Conservation (phyloP, 1,139 yeast species). For the Candida sp. region DNA sequence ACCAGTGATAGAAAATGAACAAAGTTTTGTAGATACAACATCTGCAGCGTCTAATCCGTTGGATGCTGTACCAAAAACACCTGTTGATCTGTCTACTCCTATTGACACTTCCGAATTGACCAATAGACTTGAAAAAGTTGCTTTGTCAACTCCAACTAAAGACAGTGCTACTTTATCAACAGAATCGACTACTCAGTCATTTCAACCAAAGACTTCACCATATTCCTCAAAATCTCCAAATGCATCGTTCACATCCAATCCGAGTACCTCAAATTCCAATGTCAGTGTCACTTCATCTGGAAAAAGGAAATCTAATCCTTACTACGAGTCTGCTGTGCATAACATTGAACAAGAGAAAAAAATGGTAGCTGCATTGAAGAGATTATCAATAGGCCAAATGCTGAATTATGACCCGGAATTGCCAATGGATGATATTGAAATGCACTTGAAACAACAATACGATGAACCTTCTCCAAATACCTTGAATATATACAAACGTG, state of each 20-base stretch:
- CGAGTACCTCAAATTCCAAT: not conserved
- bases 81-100: not conserved
- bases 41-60: not conserved
- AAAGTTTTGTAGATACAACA: not conserved
- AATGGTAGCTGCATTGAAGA: conserved; percentile 56
- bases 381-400: conserved; percentile 52
- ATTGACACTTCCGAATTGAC: not conserved
- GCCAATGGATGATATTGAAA: conserved; percentile 31
- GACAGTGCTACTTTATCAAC: not conserved
- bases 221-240: not conserved
- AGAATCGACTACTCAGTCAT: not conserved
- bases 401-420: conserved; percentile 56
- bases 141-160: not conserved
- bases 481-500: not conserved
- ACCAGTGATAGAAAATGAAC: not conserved
- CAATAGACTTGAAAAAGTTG: not conserved
- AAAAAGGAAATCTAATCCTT: conserved; percentile 4
- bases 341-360: conserved; percentile 55
- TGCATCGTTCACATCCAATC: not conserved
- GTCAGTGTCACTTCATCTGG: not conserved
- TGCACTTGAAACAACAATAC: conserved; percentile 14
- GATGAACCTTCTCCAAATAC: conserved; percentile 5
- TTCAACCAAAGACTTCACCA: not conserved
- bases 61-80: not conserved
- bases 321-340: conserved; percentile 42